Base-by-base conservation (phyloP, 2,329 filamentous ascomycete genomes). In the Rutstroemia sp. region DNA sequence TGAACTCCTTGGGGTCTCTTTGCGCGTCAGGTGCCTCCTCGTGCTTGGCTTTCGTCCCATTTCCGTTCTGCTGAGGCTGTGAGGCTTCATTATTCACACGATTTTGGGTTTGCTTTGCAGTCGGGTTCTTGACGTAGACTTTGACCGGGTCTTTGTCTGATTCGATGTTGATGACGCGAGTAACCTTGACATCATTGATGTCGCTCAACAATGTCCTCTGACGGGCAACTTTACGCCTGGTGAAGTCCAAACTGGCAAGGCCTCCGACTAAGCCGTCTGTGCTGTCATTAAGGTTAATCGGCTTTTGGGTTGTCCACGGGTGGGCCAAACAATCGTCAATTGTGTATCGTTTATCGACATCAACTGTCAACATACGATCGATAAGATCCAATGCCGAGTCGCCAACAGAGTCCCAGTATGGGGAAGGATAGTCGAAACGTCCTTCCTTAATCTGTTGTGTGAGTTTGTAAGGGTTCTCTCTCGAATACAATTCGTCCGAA, bases 211-310 rank as follows among this genome's bases (percentile, higher is more conserved):
- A 74, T 0, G 94, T 99, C 49, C 94, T 84, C 73, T 97, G 89
- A 14, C 94, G 84, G 25, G 80, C 76, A 0, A 90, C 74, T 61
- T 92, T 94, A 62, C 92, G 85, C 65, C 87, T 88, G 25, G 87
- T 84, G 69, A 99, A 92, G 63, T 94, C 90, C 9, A 99, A 79
- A 10, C 82, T 81, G 23, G 83, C 84, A 63, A 99, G 82, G 34
- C 88, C 91, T n/a, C 89, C 89, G 0, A 94, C 92, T 21, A 99
- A 79, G 5, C 92, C 92, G 67, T 95, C 91, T 16, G 92, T 96
- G 72, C 91, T 96, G 73, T 96, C 92, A 59, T 85, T 85, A 30
- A 86, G 77, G 59, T 79, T 84, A 38, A 81, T 75, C 14, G 70
- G 61, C 42, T 74, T 80, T 61, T 83, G 79, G 0, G 83, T 90